These are phyloP conservation scores for Myochromella boudieri DNA, from an alignment of 768 basidiomycete species.

Conservation along the genomic window DNA sequence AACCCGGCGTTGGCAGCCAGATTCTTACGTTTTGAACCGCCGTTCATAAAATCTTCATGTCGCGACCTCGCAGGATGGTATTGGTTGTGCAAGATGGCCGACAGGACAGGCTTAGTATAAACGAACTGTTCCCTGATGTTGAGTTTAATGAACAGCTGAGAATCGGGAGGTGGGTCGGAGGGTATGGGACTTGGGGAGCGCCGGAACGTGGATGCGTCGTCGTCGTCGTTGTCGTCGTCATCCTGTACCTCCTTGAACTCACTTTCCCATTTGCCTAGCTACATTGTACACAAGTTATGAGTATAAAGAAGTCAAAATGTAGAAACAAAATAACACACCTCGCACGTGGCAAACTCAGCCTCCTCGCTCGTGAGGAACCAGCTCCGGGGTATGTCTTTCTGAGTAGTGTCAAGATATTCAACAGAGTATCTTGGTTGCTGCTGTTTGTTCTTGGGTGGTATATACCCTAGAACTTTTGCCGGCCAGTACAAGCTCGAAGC, in stretches of 20 bases:
- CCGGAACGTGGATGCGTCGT: constrained; percentile 5
- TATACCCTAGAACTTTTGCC: constrained; percentile 54
- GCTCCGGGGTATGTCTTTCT: constrained; percentile 40
- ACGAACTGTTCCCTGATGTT: constrained; percentile 58
- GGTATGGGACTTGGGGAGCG: constrained; percentile 42
- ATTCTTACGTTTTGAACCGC: constrained; percentile 45
- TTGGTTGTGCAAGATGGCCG: constrained; percentile 52
- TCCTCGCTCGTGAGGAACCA: constrained; percentile 61
- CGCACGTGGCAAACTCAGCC: constrained; percentile 62
- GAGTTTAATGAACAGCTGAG: constrained; percentile 45
- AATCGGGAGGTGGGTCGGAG: constrained; percentile 39
- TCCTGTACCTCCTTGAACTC: constrained; percentile 37
- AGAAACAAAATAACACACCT: constrained; percentile 30
- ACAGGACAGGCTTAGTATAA: constrained; percentile 64
- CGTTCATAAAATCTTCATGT: constrained; percentile 58
- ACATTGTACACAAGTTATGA: constrained; percentile 2
- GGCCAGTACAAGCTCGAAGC: constrained; percentile 60
- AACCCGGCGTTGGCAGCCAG: constrained; percentile 34
- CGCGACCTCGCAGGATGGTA: constrained; percentile 52
- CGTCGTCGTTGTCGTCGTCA: constrained; percentile 37
- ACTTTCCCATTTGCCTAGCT: constrained; percentile 62
- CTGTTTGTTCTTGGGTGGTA: constrained; percentile 37
- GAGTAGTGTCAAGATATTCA: constrained; percentile 56
- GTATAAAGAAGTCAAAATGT: neutral
- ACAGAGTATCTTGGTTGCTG: constrained; percentile 47